Conservation (phyloP, 75 land plant genomes). For the Selaginella tamariscina region DNA sequence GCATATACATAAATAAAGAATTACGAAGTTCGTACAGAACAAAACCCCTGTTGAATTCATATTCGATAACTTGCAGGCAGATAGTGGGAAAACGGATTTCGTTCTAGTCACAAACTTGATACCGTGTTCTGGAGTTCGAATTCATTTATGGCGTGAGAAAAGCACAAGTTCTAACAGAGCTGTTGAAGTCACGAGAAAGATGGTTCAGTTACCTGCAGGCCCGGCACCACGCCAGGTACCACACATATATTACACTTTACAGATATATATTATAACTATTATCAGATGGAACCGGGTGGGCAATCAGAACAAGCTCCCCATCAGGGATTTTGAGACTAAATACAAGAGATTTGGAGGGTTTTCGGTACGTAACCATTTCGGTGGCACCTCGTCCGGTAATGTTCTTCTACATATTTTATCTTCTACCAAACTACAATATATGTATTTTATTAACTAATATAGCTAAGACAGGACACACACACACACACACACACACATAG, state of each 20-base stretch:
- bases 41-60: no score
- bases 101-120: constrained; percentile 82
- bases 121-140: constrained; percentile 77
- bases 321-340: constrained; percentile 54
- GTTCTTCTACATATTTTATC: not conserved
- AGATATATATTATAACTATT: constrained; percentile 4
- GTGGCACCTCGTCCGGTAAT: constrained; percentile 92
- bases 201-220: constrained; percentile 85
- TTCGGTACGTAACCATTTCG: constrained; percentile 73
- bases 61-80: constrained; percentile 34
- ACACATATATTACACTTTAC: not conserved
- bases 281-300: constrained; percentile 87
- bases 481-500: no score
- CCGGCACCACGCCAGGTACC: constrained; percentile 90
- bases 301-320: constrained; percentile 96
- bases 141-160: constrained; percentile 90
- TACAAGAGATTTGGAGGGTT: constrained; percentile 70
- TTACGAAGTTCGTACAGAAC: no score
- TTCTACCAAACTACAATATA: not conserved
- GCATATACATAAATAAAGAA: no score
- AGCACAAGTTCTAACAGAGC: constrained; percentile 25
- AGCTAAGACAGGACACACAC: no score
- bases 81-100: constrained; percentile 57
- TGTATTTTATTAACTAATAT: not conserved
- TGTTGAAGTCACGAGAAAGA: constrained; percentile 81